Base-by-base conservation (phyloP, 345 rosid species). In the Salix koriyanagi region DNA sequence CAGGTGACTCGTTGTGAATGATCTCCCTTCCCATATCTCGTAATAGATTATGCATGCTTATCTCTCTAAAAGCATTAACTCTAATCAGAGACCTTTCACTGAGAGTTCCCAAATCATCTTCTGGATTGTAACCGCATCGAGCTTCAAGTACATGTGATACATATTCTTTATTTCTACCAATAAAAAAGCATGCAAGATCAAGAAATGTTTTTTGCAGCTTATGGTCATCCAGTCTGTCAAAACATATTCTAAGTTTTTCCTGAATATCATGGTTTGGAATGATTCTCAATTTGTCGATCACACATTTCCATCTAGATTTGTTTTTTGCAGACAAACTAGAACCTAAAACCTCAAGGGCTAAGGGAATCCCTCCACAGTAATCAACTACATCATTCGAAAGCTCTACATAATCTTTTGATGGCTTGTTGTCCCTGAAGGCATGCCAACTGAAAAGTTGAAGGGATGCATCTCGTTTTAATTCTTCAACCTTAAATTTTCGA, bases 291-390 rank as follows among this genome's bases (percentile, higher is more conserved):
- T 15, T 48, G 21, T 48, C 54, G 6, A 70, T 5, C 14, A 18
- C n/a, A 48, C 34, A 36, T 54, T 68, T 32, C 78, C 78, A 76
- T 37, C n/a, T 36, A 54, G 68, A 36, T 21, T 21, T n/a, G 18
- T 21, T 65, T 56, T 14, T 50, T 0, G 41, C 56, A 10, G 12
- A 39, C 16, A 76, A 42, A 52, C 37, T 67, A 19, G 72, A 67
- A 42, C 78, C 78, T 37, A 76, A 62, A 39, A 76, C 68, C 42
- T 67, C 26, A 21, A 76, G 54, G 23, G 79, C 74, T n/a, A 76
- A 30, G 1, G 79, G 79, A 58, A 76, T 67, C 5, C 79, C 79
- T 10, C 37, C 21, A 42, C 69, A 58, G 44, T 50, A 34, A 10
- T 58, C 5, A 2, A 76, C n/a, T 0, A 71, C 79, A 18, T 12